Evolutionary conservation across 75 land plant genomes (phyloP).

Genomic region (Cunninghamia lanceolata): DNA sequence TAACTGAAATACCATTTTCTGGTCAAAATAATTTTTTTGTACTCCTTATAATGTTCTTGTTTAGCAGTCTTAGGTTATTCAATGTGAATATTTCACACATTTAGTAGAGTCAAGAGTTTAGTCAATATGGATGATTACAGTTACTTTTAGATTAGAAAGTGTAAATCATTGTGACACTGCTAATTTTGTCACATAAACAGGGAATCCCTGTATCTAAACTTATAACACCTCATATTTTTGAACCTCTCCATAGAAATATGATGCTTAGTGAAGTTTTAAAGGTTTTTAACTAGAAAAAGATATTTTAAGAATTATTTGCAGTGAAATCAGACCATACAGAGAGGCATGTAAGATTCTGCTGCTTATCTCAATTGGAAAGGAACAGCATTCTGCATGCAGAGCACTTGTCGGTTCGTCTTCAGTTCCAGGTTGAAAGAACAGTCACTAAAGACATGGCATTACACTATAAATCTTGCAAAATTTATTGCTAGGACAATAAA

Average conservation of each 20-base stretch:
- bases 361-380: no score
- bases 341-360: no score
- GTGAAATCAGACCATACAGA: not conserved
- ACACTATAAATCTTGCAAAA: no score
- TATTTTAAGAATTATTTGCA: not conserved
- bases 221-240: not conserved
- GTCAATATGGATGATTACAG: not conserved
- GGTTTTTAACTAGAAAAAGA: not conserved
- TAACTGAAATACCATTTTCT: conserved; percentile 3
- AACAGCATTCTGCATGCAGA: no score
- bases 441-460: no score
- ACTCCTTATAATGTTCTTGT: not conserved
- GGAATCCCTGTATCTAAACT: not conserved
- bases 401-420: no score
- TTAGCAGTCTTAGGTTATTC: not conserved
- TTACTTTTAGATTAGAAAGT: not conserved
- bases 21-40: not conserved
- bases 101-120: not conserved
- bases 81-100: not conserved
- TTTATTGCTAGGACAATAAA: no score
- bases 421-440: no score
- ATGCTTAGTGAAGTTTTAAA: not conserved
- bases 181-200: not conserved
- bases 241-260: not conserved
- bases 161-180: not conserved